Conservation (phyloP, 2,329 filamentous ascomycete species). For the Orbilia oligospora region DNA sequence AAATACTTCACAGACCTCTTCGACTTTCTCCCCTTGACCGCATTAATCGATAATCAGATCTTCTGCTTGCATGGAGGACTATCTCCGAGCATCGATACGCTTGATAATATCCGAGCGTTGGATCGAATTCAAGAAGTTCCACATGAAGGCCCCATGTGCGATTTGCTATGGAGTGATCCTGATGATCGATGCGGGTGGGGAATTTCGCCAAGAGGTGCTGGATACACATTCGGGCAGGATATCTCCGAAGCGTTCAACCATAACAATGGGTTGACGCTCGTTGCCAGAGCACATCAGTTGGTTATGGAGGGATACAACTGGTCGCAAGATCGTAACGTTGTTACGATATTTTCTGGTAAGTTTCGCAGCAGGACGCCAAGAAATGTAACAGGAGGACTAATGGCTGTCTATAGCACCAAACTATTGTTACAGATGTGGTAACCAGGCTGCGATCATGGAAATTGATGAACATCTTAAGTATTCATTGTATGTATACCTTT, state of each 20-base stretch:
- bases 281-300: slow-evolving; percentile 95
- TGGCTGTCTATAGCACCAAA: slow-evolving; percentile 76
- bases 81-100: slow-evolving; percentile 93
- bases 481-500: slow-evolving; percentile 84
- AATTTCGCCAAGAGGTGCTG: slow-evolving; percentile 92
- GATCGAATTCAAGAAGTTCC: slow-evolving; percentile 99
- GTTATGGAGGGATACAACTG: slow-evolving; percentile 99
- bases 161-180: slow-evolving; percentile 97
- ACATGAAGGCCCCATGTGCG: slow-evolving; percentile 98
- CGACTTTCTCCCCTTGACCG: slow-evolving; percentile 96
- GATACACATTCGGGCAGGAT: slow-evolving; percentile 95
- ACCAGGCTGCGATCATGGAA: slow-evolving; percentile 99
- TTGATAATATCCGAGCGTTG: slow-evolving; percentile 94
- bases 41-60: slow-evolving; percentile 98
- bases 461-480: slow-evolving; percentile 99
- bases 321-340: slow-evolving; percentile 98
- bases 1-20: slow-evolving; percentile 99
- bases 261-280: slow-evolving; percentile 96
- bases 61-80: slow-evolving; percentile 98
- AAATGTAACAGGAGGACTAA: slow-evolving; percentile 24
- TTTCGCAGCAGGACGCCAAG: slow-evolving; percentile 10
- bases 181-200: slow-evolving; percentile 97
- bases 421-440: slow-evolving; percentile 99
- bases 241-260: slow-evolving; percentile 99
- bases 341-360: slow-evolving; percentile 95